Percentiles rank a stretch among this genome's conserved stretches.
Conservation (phyloP, 192 early-diverging fungal genomes). For the Linnemannia zychae region DNA sequence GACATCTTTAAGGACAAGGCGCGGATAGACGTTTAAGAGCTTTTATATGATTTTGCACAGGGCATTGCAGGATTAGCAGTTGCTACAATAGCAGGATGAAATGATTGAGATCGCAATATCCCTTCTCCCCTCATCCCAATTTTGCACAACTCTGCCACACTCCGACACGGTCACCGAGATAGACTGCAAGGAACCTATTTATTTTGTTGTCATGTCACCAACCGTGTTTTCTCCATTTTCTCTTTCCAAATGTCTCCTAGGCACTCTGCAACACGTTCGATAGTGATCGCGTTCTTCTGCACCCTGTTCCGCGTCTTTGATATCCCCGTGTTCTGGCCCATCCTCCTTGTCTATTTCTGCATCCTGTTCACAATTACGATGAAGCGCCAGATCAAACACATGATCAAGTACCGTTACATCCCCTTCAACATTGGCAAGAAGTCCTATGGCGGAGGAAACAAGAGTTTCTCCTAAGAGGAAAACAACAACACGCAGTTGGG, state of each 20-base stretch:
- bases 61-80: neutral
- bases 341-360: conserved; percentile 96
- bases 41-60: neutral
- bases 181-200: neutral
- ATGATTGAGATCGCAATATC: neutral
- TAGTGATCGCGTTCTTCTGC: conserved; percentile 87
- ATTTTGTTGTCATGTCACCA: neutral
- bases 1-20: neutral
- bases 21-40: neutral
- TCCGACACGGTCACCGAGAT: neutral
- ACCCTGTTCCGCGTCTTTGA: conserved; percentile 91
- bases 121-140: neutral
- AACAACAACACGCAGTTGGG: neutral
- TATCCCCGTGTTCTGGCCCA: conserved; percentile 99
- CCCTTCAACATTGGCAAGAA: conserved; percentile 89
- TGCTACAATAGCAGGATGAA: neutral
- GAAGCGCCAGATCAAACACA: conserved; percentile 97
- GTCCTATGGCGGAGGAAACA: conserved; percentile 64
- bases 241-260: conserved; percentile 51
- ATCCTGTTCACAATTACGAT: conserved; percentile 95
- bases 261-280: conserved; percentile 87
- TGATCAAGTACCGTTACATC: conserved; percentile 95
- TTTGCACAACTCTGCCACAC: neutral
- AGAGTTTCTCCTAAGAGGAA: conserved; percentile 17
- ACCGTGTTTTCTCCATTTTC: neutral